These are phyloP conservation scores for Lipomyces sp. DNA, from an alignment of 805 yeast genomes.

Conservation along the genomic window DNA sequence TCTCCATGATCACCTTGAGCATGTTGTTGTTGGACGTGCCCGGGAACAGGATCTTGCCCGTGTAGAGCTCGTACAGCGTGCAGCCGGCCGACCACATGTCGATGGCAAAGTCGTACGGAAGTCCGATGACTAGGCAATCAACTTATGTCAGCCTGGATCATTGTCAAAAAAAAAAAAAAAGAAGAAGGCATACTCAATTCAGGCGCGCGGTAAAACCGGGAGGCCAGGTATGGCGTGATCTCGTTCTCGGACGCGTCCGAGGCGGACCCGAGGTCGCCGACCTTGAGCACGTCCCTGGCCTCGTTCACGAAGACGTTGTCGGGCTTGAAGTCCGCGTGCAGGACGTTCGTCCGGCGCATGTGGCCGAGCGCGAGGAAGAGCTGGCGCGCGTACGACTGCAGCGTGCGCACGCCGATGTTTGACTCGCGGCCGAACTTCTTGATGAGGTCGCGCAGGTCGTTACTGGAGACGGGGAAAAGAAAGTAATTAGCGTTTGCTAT, in stretches of 20 bases:
- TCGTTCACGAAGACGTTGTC: conserved; percentile 75
- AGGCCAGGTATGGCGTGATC: conserved; percentile 41
- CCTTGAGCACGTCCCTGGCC: conserved; percentile 63
- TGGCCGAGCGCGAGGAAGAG: conserved; percentile 65
- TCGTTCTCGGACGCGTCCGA: conserved; percentile 37
- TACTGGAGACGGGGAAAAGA: conserved; percentile 37
- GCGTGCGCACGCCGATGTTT: conserved; percentile 69
- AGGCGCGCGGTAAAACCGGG: conserved; percentile 76
- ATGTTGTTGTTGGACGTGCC: conserved; percentile 83
- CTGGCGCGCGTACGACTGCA: conserved; percentile 67
- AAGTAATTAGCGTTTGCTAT: too few species aligned
- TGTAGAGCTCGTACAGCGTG: conserved; percentile 87
- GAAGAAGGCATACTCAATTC: conserved; percentile 43
- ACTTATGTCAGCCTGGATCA: too few species aligned
- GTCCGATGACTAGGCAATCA: conserved; percentile 60
- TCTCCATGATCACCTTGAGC: conserved; percentile 37
- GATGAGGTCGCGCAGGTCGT: conserved; percentile 69
- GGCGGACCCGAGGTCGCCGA: conserved; percentile 89
- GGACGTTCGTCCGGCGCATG: conserved; percentile 64
- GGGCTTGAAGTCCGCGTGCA: conserved; percentile 90
- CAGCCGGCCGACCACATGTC: conserved; percentile 97
- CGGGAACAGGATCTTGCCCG: conserved; percentile 85
- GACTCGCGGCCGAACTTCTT: conserved; percentile 81
- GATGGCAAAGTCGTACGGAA: conserved; percentile 57
- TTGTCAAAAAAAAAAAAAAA: background rate